Conservation (phyloP, 129 eudicot species). For the Lonicera japonica region DNA sequence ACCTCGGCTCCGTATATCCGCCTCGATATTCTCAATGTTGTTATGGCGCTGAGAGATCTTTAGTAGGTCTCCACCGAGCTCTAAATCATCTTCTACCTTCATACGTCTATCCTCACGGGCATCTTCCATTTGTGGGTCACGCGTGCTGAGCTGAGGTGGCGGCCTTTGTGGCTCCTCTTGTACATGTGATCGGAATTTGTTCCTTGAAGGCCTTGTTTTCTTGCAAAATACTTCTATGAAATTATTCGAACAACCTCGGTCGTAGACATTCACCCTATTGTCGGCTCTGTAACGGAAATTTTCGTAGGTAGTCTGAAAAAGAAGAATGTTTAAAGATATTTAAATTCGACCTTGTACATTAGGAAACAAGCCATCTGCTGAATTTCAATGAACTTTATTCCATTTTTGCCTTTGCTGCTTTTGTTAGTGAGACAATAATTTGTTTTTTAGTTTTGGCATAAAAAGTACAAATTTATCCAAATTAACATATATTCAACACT, state of each 20-base stretch:
- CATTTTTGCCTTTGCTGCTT: no score
- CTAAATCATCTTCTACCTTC: slow-evolving; percentile 53
- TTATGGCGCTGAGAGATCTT: slow-evolving; percentile 59
- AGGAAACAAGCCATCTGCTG: no score
- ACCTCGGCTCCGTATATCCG: slow-evolving; percentile 53
- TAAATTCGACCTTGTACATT: no score
- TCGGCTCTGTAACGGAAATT: slow-evolving; percentile 89
- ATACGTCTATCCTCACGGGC: slow-evolving; percentile 30
- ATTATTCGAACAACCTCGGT: slow-evolving; percentile 75
- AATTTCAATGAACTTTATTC: no score
- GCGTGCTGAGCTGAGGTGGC: slow-evolving; percentile 20
- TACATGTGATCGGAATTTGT: slow-evolving; percentile 63
- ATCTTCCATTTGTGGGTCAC: slow-evolving; percentile 26
- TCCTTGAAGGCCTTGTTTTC: slow-evolving; percentile 62
- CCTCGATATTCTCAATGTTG: slow-evolving; percentile 49
- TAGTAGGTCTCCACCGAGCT: slow-evolving; percentile 53
- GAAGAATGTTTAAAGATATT: background rate
- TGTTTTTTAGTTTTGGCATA: no score
- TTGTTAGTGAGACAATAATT: no score
- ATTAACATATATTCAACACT: no score
- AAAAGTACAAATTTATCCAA: no score
- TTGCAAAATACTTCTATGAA: slow-evolving; percentile 79
- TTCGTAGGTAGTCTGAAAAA: slow-evolving; percentile 83
- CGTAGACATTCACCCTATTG: slow-evolving; percentile 65
- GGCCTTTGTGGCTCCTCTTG: slow-evolving; percentile 57